Evolutionary conservation across 2,329 filamentous ascomycete species (phyloP).

Genomic region (Colletotrichum horii): DNA sequence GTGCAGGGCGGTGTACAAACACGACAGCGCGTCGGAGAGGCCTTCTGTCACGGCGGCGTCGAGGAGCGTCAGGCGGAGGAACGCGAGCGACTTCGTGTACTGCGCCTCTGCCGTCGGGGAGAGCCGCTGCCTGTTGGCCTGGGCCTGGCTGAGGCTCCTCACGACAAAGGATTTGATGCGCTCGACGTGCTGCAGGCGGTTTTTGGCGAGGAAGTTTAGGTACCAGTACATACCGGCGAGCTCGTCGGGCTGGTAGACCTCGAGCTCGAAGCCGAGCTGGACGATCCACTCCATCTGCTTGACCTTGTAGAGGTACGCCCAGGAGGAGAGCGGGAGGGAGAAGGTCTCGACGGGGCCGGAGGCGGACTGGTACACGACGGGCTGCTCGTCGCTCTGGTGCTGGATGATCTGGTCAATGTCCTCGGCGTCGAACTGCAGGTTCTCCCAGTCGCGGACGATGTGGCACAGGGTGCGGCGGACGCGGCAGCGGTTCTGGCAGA

Average conservation of each 20-base stretch:
- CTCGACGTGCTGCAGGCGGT: slow-evolving; percentile 72
- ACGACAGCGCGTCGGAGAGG: slow-evolving; percentile 58
- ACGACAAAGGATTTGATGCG: slow-evolving; percentile 73
- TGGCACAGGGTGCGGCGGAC: slow-evolving; percentile 90
- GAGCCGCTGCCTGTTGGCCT: slow-evolving; percentile 22
- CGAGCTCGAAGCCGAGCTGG: slow-evolving; percentile 92
- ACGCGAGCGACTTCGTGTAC: slow-evolving; percentile 54
- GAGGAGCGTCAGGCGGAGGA: slow-evolving; percentile 65
- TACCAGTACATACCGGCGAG: slow-evolving; percentile 92
- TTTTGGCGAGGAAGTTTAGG: slow-evolving; percentile 74
- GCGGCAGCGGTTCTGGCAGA: slow-evolving; percentile 90
- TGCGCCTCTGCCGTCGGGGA: slow-evolving; percentile 43
- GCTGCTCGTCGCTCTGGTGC: slow-evolving; percentile 62
- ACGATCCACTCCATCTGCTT: slow-evolving; percentile 85
- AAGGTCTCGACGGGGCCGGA: slow-evolving; percentile 57
- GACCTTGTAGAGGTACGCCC: slow-evolving; percentile 92
- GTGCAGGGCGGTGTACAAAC: slow-evolving; percentile 70
- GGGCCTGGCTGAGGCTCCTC: slow-evolving; percentile 37
- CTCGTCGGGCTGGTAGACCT: slow-evolving; percentile 87
- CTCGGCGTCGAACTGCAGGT: slow-evolving; percentile 81
- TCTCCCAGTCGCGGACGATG: slow-evolving; percentile 81
- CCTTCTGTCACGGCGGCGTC: slow-evolving; percentile 69
- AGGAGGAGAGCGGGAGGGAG: slow-evolving; percentile 80
- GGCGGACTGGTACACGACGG: slow-evolving; percentile 53
- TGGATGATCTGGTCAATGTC: slow-evolving; percentile 75